Conservation (phyloP, 257 asterid genomes). For the Fraxinus quadrangulata region DNA sequence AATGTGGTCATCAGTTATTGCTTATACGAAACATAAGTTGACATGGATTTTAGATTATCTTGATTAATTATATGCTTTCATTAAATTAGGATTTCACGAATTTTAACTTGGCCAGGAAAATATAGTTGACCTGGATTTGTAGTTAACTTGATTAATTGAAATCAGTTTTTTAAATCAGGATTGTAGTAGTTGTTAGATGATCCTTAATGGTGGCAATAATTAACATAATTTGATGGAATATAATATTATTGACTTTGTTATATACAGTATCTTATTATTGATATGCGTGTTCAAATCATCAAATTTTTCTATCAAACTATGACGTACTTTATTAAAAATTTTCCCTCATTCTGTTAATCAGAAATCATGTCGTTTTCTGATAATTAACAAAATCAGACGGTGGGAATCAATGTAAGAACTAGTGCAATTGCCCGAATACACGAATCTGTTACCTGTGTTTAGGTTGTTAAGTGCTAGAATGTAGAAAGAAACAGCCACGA, state of each 20-base stretch:
- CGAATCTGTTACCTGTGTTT: neutral
- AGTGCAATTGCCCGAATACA: too few relatives aligned
- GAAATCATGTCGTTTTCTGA: neutral
- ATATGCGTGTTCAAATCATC: too few relatives aligned
- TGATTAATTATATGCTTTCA: neutral
- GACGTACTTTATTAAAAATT: neutral
- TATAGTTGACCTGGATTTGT: neutral
- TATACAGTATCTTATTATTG: too few relatives aligned
- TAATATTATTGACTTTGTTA: neutral
- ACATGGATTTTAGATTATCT: neutral
- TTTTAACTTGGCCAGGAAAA: neutral
- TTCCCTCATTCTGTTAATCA: neutral
- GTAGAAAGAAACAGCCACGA: too few relatives aligned
- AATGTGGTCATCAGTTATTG: neutral
- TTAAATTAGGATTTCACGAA: too few relatives aligned
- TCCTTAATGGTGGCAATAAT: neutral
- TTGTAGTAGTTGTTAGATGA: neutral
- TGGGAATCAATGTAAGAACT: too few relatives aligned
- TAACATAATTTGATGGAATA: neutral
- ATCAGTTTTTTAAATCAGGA: neutral
- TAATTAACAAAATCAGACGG: neutral
- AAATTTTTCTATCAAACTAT: neutral
- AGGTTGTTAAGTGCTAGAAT: neutral
- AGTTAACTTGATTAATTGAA: too few relatives aligned
- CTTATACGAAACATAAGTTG: neutral